Evolutionary conservation across 495 filamentous ascomycete genomes (phyloP).

Genomic region (Delitschia confertaspora): DNA sequence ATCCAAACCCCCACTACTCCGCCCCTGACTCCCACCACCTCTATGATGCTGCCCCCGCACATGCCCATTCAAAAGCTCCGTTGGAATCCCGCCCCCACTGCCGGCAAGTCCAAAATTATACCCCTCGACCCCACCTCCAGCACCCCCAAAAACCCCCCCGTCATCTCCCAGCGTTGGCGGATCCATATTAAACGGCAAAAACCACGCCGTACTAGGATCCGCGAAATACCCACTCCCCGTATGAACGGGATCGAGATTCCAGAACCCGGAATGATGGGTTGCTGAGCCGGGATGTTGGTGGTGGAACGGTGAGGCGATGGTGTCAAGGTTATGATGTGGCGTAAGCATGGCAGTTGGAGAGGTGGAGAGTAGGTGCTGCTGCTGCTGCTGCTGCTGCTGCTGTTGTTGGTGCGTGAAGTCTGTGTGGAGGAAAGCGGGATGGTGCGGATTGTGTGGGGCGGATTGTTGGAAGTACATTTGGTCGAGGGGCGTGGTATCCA

Average conservation of each 20-base stretch:
- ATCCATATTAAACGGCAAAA: constrained; percentile 89
- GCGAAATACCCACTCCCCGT: constrained; percentile 15
- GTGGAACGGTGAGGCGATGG: constrained; percentile 18
- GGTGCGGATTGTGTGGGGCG: background rate
- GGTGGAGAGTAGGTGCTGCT: constrained; percentile 18
- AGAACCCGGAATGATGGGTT: too few relatives aligned
- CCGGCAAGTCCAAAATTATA: constrained; percentile 1
- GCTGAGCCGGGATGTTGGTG: constrained; percentile 6
- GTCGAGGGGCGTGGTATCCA: constrained; percentile 19
- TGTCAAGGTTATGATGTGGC: constrained; percentile 29
- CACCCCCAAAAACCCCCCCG: constrained; percentile 35
- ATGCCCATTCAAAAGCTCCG: constrained; percentile 5
- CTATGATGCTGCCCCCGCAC: background rate
- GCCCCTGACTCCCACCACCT: background rate
- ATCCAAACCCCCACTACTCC: constrained; percentile 8
- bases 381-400: constrained; percentile 12
- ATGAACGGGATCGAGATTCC: constrained; percentile 18
- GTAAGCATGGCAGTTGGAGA: constrained; percentile 21
- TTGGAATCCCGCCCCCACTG: background rate
- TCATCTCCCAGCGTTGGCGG: constrained; percentile 55
- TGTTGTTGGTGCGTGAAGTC: too few relatives aligned
- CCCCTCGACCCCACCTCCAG: constrained; percentile 3
- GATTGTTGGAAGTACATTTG: constrained; percentile 20
- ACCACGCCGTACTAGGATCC: constrained; percentile 67
- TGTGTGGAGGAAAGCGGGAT: background rate